phyloP scores from a whole-genome alignment of 805 yeast genomes.

The Metschnikowia cerradonensis region DNA sequence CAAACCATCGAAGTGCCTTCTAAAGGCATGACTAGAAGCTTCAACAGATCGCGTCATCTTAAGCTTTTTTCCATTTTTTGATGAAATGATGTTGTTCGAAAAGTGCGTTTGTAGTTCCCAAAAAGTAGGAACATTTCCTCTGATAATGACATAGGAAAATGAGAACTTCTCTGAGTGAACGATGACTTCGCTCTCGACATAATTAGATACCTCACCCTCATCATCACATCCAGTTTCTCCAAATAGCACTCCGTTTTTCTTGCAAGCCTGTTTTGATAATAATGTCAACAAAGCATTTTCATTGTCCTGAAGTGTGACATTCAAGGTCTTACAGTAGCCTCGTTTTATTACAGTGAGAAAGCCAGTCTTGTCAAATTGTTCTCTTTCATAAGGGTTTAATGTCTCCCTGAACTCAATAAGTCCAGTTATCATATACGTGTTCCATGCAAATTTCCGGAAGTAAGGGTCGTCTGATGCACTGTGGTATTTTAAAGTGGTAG shows the following conservation, averaged over 20 bases:
- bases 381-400: constrained; percentile 37
- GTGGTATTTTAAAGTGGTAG: constrained; percentile 22
- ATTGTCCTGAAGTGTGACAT: constrained; percentile 25
- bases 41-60: constrained; percentile 50
- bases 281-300: constrained; percentile 43
- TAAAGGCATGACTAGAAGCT: constrained; percentile 50
- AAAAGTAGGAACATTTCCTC: constrained; percentile 54
- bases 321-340: constrained; percentile 49
- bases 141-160: constrained; percentile 42
- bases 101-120: constrained; percentile 50
- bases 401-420: constrained; percentile 44
- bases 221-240: constrained; percentile 60
- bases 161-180: constrained; percentile 39
- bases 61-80: constrained; percentile 36
- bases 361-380: constrained; percentile 42
- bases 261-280: constrained; percentile 49
- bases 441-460: constrained; percentile 49
- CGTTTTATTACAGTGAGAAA: constrained; percentile 47
- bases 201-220: constrained; percentile 49
- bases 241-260: constrained; percentile 45
- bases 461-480: constrained; percentile 31
- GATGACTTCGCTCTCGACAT: constrained; percentile 49
- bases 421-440: constrained; percentile 43
- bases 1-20: constrained; percentile 46
- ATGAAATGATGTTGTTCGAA: constrained; percentile 30